These are phyloP conservation scores for Lactuca sativa DNA, from an alignment of 129 eudicot genomes.

Conservation along the genomic window DNA sequence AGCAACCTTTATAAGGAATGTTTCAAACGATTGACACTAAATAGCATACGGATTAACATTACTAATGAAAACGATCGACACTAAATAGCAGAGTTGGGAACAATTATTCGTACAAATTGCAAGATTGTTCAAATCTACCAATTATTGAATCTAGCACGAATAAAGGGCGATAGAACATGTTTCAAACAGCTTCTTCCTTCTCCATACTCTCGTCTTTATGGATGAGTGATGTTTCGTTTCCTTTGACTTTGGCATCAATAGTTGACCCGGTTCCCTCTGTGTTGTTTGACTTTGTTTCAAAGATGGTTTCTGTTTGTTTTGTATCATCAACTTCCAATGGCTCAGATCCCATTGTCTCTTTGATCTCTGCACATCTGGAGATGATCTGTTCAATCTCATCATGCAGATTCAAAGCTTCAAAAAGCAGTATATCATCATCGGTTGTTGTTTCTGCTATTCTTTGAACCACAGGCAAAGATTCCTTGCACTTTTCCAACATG, in stretches of 20 bases:
- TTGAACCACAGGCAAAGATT: constrained; percentile 67
- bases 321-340: background rate
- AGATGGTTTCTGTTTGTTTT: background rate
- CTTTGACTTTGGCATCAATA: constrained; percentile 29
- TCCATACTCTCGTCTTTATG: constrained; percentile 12
- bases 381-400: constrained; percentile 78
- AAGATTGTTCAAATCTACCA: constrained; percentile 7
- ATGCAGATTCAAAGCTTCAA: constrained; percentile 85
- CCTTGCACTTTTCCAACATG: constrained; percentile 88
- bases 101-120: constrained; percentile 11
- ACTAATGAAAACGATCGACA: constrained; percentile 18
- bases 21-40: too few species aligned
- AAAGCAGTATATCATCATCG: constrained; percentile 73
- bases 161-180: background rate
- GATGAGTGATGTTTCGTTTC: background rate
- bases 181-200: constrained; percentile 15
- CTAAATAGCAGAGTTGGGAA: background rate
- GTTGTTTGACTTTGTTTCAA: background rate
- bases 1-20: too few species aligned
- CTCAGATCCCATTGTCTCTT: constrained; percentile 32
- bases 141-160: constrained; percentile 12
- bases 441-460: constrained; percentile 78
- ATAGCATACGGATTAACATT: constrained; percentile 1
- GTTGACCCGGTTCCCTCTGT: constrained; percentile 5
- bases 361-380: constrained; percentile 60